These are phyloP conservation scores for Boletus putidus DNA, from an alignment of 1,284 basidiomycete species.

Conservation along the genomic window DNA sequence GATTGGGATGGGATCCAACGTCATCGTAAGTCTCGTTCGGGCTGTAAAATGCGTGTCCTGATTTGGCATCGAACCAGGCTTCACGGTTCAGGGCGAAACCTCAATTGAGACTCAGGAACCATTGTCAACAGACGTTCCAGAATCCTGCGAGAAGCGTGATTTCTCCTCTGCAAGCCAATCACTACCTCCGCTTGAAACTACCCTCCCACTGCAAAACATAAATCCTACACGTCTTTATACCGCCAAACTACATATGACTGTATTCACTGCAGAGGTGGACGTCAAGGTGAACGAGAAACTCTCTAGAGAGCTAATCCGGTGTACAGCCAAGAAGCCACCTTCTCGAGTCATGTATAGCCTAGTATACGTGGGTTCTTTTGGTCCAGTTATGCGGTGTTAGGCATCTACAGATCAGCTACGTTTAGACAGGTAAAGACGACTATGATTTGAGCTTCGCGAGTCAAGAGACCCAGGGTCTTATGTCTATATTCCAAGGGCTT, in stretches of 20 bases:
- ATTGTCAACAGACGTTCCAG: no score
- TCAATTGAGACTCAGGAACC: no score
- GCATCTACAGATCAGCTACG: neutral
- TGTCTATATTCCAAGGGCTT: conserved; percentile 82
- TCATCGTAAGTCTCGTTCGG: conserved; percentile 18
- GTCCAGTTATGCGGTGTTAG: no score
- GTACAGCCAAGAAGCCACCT: conserved; percentile 96
- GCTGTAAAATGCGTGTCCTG: conserved; percentile 24
- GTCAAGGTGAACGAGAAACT: conserved; percentile 76
- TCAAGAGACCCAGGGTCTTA: conserved; percentile 69
- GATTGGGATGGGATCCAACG: no score
- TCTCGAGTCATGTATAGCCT: conserved; percentile 75
- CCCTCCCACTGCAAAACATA: conserved; percentile 44
- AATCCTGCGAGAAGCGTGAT: no score
- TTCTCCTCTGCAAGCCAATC: conserved; percentile 48
- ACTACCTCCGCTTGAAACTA: conserved; percentile 38
- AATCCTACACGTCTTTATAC: no score
- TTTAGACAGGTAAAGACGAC: conserved; percentile 83
- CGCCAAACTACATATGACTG: conserved; percentile 66
- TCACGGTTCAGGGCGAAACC: no score
- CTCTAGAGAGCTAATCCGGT: conserved; percentile 78
- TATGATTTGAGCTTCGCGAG: no score
- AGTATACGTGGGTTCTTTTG: conserved; percentile 69
- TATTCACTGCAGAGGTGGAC: conserved; percentile 81
- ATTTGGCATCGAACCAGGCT: no score